Conservation (phyloP, 2,329 filamentous ascomycete species). For the Dactylonectria estremocensis region DNA sequence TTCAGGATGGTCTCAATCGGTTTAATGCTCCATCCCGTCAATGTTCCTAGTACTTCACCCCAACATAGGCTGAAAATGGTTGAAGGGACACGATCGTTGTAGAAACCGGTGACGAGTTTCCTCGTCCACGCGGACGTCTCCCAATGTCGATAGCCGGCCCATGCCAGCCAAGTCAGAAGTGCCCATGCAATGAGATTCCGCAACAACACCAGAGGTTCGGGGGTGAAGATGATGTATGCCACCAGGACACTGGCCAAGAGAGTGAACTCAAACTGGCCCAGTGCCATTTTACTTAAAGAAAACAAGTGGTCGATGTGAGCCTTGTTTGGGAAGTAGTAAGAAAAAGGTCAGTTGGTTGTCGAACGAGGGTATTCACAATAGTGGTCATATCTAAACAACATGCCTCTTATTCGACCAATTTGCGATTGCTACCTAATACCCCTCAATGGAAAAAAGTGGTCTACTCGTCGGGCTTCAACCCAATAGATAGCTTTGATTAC, state of each 20-base stretch:
- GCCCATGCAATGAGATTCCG: conserved; percentile 22
- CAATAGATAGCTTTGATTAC: neutral
- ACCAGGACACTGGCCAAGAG: conserved; percentile 20
- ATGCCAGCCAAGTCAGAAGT: conserved; percentile 11
- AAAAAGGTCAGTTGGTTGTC: neutral
- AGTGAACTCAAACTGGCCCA: conserved; percentile 19
- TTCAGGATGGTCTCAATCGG: neutral
- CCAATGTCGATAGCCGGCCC: conserved; percentile 15
- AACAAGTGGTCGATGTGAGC: neutral
- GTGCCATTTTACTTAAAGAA: conserved; percentile 9
- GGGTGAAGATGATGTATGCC: conserved; percentile 23
- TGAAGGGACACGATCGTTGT: neutral
- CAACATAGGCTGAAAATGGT: neutral
- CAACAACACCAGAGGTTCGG: conserved; percentile 17
- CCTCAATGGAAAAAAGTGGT: conserved; percentile 8
- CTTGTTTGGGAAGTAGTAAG: neutral
- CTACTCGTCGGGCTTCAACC: conserved; percentile 9
- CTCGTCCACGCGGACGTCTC: conserved; percentile 12
- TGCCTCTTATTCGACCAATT: neutral
- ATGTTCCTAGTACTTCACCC: neutral
- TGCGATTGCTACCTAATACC: neutral
- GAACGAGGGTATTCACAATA: neutral
- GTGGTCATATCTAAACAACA: neutral
- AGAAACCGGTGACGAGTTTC: neutral
- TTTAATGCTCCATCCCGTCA: neutral